phyloP scores from a whole-genome alignment of 2,329 filamentous ascomycete genomes.

The Fusarium albidum region DNA sequence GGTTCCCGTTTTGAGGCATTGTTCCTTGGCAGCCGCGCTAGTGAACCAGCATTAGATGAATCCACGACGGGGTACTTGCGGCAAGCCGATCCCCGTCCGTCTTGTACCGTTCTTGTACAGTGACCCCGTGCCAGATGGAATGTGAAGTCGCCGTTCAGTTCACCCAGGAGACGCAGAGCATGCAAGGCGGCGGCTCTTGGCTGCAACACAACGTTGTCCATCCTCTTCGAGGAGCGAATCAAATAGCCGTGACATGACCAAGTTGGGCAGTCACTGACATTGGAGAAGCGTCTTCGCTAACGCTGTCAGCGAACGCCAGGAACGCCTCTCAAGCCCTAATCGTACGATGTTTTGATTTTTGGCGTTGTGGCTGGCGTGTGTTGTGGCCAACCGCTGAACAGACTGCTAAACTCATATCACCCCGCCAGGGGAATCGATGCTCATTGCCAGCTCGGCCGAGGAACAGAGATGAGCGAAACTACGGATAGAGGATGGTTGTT shows the following conservation, averaged over 20 bases:
- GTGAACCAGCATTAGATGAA: constrained; percentile 5
- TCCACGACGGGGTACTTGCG: constrained; percentile 5
- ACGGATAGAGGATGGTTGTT: background rate
- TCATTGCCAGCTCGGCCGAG: background rate
- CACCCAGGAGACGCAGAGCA: constrained; percentile 3
- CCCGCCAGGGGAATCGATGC: background rate
- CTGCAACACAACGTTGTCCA: constrained; percentile 7
- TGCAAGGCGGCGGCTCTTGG: constrained; percentile 7
- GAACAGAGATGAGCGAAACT: background rate
- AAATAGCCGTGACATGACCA: constrained; percentile 7
- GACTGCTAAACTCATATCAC: background rate
- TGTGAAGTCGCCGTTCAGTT: background rate
- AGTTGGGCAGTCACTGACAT: constrained; percentile 22
- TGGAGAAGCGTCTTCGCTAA: constrained; percentile 18
- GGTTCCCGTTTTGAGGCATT: constrained; percentile 7
- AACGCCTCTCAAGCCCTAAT: constrained; percentile 21
- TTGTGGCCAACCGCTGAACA: background rate
- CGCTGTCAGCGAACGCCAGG: constrained; percentile 6
- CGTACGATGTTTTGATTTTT: constrained; percentile 28
- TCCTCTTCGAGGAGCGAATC: constrained; percentile 6
- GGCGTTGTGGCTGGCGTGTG: background rate
- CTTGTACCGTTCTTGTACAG: constrained; percentile 23
- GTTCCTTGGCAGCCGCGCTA: constrained; percentile 30
- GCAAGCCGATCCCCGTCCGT: constrained; percentile 13
- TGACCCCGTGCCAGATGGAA: constrained; percentile 12